phyloP scores from a whole-genome alignment of 129 eudicot species.

The Chrysanthemum lavandulifolium region DNA sequence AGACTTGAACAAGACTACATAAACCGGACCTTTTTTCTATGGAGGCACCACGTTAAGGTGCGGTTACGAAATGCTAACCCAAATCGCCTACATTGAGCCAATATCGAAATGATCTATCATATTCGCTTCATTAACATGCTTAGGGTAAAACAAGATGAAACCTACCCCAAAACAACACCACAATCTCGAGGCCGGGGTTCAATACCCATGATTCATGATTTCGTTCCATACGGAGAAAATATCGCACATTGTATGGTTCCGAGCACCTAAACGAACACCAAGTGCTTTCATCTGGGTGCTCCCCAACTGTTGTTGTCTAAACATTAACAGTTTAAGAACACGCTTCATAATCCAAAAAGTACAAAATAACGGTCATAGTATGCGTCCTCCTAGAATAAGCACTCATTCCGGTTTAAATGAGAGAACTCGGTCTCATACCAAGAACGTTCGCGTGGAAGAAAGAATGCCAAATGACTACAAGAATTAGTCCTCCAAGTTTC shows the following conservation, averaged over 20 bases:
- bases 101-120: not conserved
- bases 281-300: slow-evolving; percentile 4
- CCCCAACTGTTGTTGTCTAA: not conserved
- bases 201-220: not conserved
- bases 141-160: not conserved
- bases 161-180: not conserved
- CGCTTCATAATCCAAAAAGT: not conserved
- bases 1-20: slow-evolving; percentile 5
- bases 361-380: not conserved
- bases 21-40: slow-evolving; percentile 8
- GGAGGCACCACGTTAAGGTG: not conserved
- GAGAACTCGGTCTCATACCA: not conserved
- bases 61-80: not conserved
- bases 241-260: not conserved
- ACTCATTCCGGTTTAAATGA: not conserved
- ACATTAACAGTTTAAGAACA: not conserved
- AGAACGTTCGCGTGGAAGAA: not conserved
- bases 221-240: not conserved
- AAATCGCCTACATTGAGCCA: not conserved
- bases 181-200: not conserved
- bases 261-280: not conserved
- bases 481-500: slow-evolving; percentile 5
- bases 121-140: not conserved
- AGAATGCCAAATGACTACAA: not conserved
- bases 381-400: not conserved